Base-by-base conservation (phyloP, 305 asterid genomes). In the Andrographis paniculata region DNA sequence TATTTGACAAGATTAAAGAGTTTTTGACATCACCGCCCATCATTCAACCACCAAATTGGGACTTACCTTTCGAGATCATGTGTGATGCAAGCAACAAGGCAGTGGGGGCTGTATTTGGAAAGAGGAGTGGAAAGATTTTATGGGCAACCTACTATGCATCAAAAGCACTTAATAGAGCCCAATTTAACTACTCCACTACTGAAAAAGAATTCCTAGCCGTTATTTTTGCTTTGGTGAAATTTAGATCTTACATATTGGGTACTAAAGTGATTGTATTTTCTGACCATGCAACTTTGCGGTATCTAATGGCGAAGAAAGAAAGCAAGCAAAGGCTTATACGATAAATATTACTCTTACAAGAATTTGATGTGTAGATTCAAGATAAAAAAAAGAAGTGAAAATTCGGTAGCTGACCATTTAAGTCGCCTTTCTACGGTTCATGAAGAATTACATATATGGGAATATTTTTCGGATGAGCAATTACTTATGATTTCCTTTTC, bases 51-150 rank as follows among this genome's bases (percentile, higher is more conserved):
- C 58, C 39, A 0, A 20, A 55, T 2, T 56, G 45, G 41, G 15
- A 24, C 14, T 12, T 33, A 5, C 53, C 54, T 0, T 36, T 45
- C 15, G 38, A 45, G 21, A 31, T 33, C 9, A 37, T 45, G 19
- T 45, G 47, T 4, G 36, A 60, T 19, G 48, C 59, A 12, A 60
- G 36, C 9, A 23, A 56, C 14, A 22, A 4, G 20, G 54, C 40
- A 1, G 54, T 56, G 6, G 53, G 53, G 2, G 48, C 28, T 22
- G 53, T 56, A 19, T 36, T 56, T 14, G 54, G 61, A 35, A 24
- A 45, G 17, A 22, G 14, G 23, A 33, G 1, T 44, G 49, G 49
- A 20, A 44, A 20, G 7, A 14, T 14, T 11, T 5, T 13, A 5
- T 14, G 17, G 18, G 61, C 46, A 5, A 45, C 46, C 9, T 44